Percentiles rank a stretch among this genome's conserved stretches.
Conservation (phyloP, 2,329 filamentous ascomycete species). For the Calonectria leucothoes region DNA sequence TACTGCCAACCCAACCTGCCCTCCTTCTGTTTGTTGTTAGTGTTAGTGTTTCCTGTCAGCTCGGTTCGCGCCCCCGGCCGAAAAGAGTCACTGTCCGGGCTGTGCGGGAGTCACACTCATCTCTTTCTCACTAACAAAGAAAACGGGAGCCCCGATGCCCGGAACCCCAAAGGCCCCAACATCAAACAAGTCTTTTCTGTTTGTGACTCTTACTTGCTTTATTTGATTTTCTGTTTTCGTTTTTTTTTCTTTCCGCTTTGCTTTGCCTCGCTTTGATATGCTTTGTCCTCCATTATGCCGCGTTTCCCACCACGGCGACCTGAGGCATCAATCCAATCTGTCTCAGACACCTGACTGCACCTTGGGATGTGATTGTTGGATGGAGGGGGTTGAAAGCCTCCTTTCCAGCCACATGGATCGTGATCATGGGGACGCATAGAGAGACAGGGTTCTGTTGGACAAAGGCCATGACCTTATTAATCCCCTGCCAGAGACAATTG, state of each 20-base stretch:
- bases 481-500: not conserved
- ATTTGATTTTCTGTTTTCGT: not conserved
- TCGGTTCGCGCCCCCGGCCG: constrained; percentile 25
- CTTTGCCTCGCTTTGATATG: not conserved
- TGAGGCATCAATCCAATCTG: constrained; percentile 7
- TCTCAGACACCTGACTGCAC: constrained; percentile 7
- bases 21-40: not conserved
- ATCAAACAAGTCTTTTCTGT: not conserved
- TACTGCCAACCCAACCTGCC: no score
- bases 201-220: no score
- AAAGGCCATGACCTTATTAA: not conserved
- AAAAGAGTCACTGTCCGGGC: constrained; percentile 31
- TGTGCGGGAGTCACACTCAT: constrained; percentile 20
- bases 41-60: constrained; percentile 25
- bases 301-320: not conserved
- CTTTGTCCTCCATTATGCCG: not conserved
- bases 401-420: constrained; percentile 4
- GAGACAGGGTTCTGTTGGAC: not conserved
- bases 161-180: not conserved
- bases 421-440: constrained; percentile 9
- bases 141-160: not conserved
- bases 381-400: constrained; percentile 3
- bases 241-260: not conserved
- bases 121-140: not conserved
- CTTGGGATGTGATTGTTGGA: not conserved